Conservation (phyloP, 2,329 filamentous ascomycete species). For the Nemania sp. region DNA sequence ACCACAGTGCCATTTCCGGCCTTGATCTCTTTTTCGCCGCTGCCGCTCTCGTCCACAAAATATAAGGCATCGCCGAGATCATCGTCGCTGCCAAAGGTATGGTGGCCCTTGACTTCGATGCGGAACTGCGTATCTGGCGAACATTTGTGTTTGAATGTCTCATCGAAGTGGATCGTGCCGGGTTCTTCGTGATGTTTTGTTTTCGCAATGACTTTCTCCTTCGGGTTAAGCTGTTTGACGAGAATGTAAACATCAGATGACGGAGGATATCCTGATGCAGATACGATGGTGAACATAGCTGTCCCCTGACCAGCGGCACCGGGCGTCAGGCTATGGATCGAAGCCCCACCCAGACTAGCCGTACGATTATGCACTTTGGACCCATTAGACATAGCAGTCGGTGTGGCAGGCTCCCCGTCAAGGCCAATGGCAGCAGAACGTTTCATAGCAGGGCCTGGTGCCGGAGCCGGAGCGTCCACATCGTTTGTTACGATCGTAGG, state of each 20-base stretch:
- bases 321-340: constrained; percentile 65
- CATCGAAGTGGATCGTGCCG: constrained; percentile 71
- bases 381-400: constrained; percentile 38
- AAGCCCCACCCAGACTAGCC: constrained; percentile 66
- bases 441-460: constrained; percentile 44
- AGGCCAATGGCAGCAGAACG: constrained; percentile 46
- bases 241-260: constrained; percentile 78
- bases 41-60: constrained; percentile 82
- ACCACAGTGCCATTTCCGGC: constrained; percentile 74
- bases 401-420: constrained; percentile 38
- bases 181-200: constrained; percentile 85
- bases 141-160: constrained; percentile 78
- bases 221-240: constrained; percentile 68
- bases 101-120: constrained; percentile 81
- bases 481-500: constrained; percentile 51
- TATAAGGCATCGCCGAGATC: constrained; percentile 84
- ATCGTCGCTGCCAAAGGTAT: constrained; percentile 81
- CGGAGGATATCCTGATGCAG: constrained; percentile 75
- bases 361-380: constrained; percentile 51
- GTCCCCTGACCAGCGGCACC: constrained; percentile 68
- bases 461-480: constrained; percentile 39
- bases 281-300: constrained; percentile 78
- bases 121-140: constrained; percentile 85
- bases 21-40: constrained; percentile 71
- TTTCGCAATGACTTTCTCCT: constrained; percentile 82